Conservation (phyloP, 2,329 filamentous ascomycete genomes). For the Talaromyces sp. region DNA sequence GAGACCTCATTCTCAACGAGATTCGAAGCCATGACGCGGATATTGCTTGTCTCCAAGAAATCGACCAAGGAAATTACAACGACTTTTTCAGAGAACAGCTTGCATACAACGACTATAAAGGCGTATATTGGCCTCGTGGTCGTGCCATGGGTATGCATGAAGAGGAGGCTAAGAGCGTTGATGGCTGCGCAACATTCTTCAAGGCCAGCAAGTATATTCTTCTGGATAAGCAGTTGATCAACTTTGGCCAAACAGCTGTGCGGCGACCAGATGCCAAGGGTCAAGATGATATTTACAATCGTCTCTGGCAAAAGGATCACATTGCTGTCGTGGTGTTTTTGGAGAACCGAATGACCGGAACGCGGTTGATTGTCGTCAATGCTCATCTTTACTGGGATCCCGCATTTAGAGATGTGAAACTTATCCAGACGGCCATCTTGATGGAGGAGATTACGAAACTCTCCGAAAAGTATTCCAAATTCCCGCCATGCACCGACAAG, state of each 20-base stretch:
- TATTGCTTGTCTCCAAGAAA: conserved; percentile 89
- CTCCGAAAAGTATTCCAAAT: conserved; percentile 78
- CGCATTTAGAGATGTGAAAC: conserved; percentile 84
- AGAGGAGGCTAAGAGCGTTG: conserved; percentile 81
- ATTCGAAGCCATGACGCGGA: conserved; percentile 76
- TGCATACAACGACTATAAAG: conserved; percentile 85
- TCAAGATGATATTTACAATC: conserved; percentile 95
- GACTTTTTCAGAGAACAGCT: conserved; percentile 86
- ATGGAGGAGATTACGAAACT: conserved; percentile 88
- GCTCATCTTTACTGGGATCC: conserved; percentile 96
- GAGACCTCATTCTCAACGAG: conserved; percentile 77
- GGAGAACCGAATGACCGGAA: conserved; percentile 86
- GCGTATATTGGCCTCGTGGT: conserved; percentile 86
- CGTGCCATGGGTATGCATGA: conserved; percentile 89
- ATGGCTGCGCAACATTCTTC: conserved; percentile 96
- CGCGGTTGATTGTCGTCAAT: conserved; percentile 87
- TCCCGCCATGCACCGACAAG: conserved; percentile 80
- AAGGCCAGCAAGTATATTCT: conserved; percentile 92
- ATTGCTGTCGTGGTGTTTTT: conserved; percentile 90
- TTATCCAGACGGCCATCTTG: conserved; percentile 91
- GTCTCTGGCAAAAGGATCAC: conserved; percentile 97
- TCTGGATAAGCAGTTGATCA: conserved; percentile 89
- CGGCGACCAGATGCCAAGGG: conserved; percentile 96
- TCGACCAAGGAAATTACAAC: conserved; percentile 87
- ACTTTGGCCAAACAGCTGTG: conserved; percentile 88